A percentile compares a stretch with the other conserved stretches of the same genome.
phyloP scores from a whole-genome alignment of 306 rosid genomes.

The Cucurbita moschata region DNA sequence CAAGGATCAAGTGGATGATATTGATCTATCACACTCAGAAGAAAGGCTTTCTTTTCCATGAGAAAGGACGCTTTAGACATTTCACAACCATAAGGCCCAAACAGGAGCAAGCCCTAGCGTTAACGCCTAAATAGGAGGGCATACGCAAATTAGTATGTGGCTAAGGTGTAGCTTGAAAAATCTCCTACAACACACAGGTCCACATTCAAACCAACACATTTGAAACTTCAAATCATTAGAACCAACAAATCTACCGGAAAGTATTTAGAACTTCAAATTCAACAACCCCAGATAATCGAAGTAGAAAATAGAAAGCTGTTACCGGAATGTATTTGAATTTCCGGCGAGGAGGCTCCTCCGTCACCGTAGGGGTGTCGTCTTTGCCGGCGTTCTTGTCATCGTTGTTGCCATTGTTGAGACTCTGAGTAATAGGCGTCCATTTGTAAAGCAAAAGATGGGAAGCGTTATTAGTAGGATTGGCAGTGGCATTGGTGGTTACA shows the following conservation, averaged over 20 bases:
- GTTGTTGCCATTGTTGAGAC: constrained; percentile 19
- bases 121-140: not conserved
- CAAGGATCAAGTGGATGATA: not conserved
- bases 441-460: constrained; percentile 73
- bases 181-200: not conserved
- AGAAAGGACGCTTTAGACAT: not conserved
- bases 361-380: constrained; percentile 9
- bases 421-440: constrained; percentile 82
- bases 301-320: not conserved
- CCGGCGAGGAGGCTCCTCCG: constrained; percentile 70
- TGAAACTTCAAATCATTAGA: not conserved
- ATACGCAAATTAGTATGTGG: not conserved
- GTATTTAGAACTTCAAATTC: not conserved
- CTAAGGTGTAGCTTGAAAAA: not conserved
- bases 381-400: constrained; percentile 18
- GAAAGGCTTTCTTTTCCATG: not conserved
- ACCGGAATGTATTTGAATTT: constrained; percentile 95
- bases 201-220: not conserved
- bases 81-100: not conserved
- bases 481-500: constrained; percentile 5
- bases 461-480: constrained; percentile 30
- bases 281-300: not conserved
- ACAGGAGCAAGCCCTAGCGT: not conserved
- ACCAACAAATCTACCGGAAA: not conserved
- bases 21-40: not conserved